Percentiles rank a stretch among this genome's conserved stretches.
phyloP scores from a whole-genome alignment of 2,329 filamentous ascomycete genomes.

The Pleochaeta shiraiana region DNA sequence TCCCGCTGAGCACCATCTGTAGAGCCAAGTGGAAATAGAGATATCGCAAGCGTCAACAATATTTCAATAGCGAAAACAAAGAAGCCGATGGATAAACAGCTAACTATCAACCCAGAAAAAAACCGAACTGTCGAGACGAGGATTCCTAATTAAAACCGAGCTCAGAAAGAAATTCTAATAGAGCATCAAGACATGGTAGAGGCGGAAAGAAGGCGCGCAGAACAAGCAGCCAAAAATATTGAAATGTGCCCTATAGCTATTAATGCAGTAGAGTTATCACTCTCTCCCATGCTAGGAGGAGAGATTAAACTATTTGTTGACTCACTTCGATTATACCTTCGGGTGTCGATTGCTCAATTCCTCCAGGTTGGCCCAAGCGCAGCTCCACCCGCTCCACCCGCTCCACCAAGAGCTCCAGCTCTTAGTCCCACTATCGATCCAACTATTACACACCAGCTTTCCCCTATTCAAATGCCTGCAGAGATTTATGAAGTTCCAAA shows the following conservation, averaged over 20 bases:
- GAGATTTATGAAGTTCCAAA: background rate
- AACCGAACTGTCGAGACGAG: background rate
- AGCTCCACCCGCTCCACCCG: background rate
- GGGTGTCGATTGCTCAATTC: background rate
- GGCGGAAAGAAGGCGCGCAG: background rate
- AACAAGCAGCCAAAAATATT: background rate
- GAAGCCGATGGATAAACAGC: background rate
- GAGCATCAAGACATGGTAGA: background rate
- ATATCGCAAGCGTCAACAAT: background rate
- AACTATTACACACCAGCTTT: background rate
- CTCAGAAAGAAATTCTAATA: background rate
- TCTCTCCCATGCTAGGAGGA: background rate
- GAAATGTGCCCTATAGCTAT: background rate
- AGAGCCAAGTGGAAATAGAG: background rate
- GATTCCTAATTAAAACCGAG: background rate
- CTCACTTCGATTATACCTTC: background rate
- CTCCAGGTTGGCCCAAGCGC: background rate
- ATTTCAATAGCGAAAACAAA: conserved; percentile 2
- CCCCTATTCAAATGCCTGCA: background rate
- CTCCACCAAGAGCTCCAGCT: background rate
- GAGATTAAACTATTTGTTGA: background rate
- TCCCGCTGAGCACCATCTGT: background rate
- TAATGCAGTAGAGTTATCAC: background rate
- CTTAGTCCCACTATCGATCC: background rate
- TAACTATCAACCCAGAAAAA: background rate